Conservation (phyloP, 2,329 filamentous ascomycete species). For the Pseudocercospora vitis region DNA sequence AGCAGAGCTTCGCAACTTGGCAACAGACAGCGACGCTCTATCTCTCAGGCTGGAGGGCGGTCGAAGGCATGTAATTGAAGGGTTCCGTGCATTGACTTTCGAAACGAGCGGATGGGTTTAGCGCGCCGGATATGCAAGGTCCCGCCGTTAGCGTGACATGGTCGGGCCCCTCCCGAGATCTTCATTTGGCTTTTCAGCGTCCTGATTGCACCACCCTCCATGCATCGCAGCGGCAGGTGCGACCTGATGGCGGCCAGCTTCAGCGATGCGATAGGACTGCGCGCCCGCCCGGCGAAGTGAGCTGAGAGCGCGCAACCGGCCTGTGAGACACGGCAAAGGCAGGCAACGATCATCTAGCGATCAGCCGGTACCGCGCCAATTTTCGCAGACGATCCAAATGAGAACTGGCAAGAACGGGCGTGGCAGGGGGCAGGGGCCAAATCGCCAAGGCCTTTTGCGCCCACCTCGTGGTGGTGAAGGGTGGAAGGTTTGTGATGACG, state of each 20-base stretch:
- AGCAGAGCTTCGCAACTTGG: not conserved
- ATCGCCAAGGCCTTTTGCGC: not conserved
- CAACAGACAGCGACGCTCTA: not conserved
- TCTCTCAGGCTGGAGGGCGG: not conserved
- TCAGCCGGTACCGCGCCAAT: not conserved
- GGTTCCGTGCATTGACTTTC: not conserved
- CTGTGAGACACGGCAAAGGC: not conserved
- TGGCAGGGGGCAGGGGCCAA: not conserved
- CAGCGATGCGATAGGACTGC: not conserved
- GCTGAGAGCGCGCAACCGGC: not conserved
- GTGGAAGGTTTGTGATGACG: not conserved
- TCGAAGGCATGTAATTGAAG: not conserved
- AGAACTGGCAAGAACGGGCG: not conserved
- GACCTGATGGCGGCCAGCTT: not conserved
- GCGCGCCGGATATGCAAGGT: not conserved
- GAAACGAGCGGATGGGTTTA: not conserved
- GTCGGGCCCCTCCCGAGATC: not conserved
- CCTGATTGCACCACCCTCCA: not conserved
- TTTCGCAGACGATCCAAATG: constrained; percentile 1
- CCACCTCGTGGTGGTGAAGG: constrained; percentile 3
- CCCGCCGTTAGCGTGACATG: not conserved
- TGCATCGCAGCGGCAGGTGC: constrained; percentile 1
- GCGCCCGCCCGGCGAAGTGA: not conserved
- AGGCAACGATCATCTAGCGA: not conserved
- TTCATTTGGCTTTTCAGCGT: not conserved